phyloP scores from a whole-genome alignment of 73 alveolate genomes.

The Uronychia binucleata region DNA sequence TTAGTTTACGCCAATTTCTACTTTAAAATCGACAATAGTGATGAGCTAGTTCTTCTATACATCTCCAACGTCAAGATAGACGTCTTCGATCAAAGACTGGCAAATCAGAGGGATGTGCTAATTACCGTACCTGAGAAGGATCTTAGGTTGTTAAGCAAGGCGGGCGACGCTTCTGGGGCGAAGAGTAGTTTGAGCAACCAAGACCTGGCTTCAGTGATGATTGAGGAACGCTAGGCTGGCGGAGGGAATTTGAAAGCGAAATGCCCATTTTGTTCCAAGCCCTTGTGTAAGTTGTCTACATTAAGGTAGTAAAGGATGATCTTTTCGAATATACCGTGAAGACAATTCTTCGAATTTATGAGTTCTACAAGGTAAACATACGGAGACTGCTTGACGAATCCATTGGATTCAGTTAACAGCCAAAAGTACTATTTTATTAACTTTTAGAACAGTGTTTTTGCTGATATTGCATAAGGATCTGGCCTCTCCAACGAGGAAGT shows the following conservation, averaged over 20 bases:
- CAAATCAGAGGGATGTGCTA: neutral
- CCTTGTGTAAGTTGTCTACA: neutral
- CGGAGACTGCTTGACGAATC: neutral
- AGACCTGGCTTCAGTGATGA: neutral
- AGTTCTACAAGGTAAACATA: neutral
- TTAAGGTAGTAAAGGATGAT: neutral
- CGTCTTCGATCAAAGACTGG: neutral
- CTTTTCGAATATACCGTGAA: slow-evolving; percentile 5
- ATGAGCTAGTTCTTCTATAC: slow-evolving; percentile 5
- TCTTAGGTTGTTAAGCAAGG: neutral
- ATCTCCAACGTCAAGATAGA: slow-evolving; percentile 3
- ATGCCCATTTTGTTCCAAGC: neutral
- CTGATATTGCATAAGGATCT: neutral
- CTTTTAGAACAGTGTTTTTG: neutral
- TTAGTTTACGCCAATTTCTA: neutral
- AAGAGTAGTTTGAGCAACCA: neutral
- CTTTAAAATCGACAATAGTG: slow-evolving; percentile 1
- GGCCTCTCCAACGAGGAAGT: neutral
- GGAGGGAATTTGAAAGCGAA: neutral
- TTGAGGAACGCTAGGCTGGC: neutral
- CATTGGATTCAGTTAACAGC: neutral
- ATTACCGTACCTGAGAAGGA: slow-evolving; percentile 1
- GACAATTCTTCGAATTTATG: neutral
- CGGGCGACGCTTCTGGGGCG: neutral
- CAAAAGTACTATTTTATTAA: neutral